Evolutionary conservation across 192 early-diverging fungal species (phyloP).

Genomic region (Backusella australiensis): DNA sequence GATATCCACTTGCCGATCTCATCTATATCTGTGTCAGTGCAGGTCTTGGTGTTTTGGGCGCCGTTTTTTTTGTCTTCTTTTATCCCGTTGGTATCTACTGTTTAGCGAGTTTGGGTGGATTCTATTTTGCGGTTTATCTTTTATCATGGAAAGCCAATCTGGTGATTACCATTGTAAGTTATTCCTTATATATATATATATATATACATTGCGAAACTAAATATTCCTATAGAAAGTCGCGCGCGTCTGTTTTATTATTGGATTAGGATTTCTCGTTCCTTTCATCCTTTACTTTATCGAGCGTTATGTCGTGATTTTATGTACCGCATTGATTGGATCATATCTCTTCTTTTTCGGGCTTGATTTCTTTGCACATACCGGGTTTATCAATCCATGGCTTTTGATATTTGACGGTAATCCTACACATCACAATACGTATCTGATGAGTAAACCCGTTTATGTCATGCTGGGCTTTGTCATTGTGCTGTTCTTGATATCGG

Average conservation of each 20-base stretch:
- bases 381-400: conserved; percentile 39
- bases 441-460: conserved; percentile 20
- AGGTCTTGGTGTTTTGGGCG: conserved; percentile 33
- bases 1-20: conserved; percentile 21
- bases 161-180: conserved; percentile 32
- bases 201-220: neutral
- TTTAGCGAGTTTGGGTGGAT: conserved; percentile 40
- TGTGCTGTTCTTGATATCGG: conserved; percentile 16
- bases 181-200: neutral
- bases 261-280: conserved; percentile 23
- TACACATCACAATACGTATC: conserved; percentile 22
- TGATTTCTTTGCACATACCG: conserved; percentile 54
- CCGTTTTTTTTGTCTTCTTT: conserved; percentile 30
- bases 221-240: conserved; percentile 24
- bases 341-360: conserved; percentile 52
- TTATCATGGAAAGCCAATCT: conserved; percentile 33
- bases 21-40: conserved; percentile 33
- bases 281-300: conserved; percentile 35
- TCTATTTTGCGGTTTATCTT: conserved; percentile 33
- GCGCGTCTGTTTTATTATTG: conserved; percentile 36
- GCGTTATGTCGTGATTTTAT: conserved; percentile 42
- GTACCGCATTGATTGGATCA: conserved; percentile 46
- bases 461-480: conserved; percentile 32
- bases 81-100: conserved; percentile 67
- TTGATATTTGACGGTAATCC: conserved; percentile 27